A percentile compares a stretch with the other conserved stretches of the same genome.
These are phyloP conservation scores for Geotrichum australiense DNA, from an alignment of 1,139 yeast genomes.

Conservation along the genomic window DNA sequence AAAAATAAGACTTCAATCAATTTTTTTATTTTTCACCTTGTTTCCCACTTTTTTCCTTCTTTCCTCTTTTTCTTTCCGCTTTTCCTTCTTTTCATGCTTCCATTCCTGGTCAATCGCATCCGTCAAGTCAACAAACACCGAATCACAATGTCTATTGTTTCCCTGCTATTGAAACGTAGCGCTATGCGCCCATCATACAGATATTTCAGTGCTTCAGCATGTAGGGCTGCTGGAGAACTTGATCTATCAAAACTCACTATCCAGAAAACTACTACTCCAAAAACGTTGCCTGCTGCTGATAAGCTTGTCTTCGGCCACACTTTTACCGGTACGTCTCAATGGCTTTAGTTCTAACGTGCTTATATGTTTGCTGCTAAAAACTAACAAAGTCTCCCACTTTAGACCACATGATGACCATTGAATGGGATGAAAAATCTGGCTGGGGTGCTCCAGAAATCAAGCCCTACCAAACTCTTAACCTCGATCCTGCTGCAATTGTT, in stretches of 20 bases:
- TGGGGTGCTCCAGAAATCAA: conserved; percentile 83
- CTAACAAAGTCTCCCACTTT: background rate
- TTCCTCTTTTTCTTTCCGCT: too few relatives aligned
- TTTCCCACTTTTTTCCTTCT: too few relatives aligned
- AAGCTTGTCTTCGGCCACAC: conserved; percentile 77
- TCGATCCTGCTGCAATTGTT: conserved; percentile 85
- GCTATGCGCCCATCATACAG: conserved; percentile 3
- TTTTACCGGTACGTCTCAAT: conserved; percentile 48
- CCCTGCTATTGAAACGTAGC: conserved; percentile 1
- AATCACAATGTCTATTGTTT: conserved; percentile 7
- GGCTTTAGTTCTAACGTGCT: background rate
- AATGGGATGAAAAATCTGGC: conserved; percentile 72
- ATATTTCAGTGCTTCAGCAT: conserved; percentile 7
- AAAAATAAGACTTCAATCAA: too few relatives aligned
- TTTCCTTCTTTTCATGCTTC: too few relatives aligned
- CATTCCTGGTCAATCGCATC: too few relatives aligned
- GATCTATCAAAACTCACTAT: conserved; percentile 65
- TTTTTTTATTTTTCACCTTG: too few relatives aligned
- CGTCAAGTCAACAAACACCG: too few relatives aligned
- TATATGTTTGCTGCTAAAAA: background rate
- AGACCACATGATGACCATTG: conserved; percentile 84
- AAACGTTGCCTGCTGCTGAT: conserved; percentile 61
- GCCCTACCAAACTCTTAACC: conserved; percentile 67
- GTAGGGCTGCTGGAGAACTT: conserved; percentile 29
- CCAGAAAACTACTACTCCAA: conserved; percentile 53